Conservation (phyloP, 148 eudicot species). For the Nyssa sinensis region DNA sequence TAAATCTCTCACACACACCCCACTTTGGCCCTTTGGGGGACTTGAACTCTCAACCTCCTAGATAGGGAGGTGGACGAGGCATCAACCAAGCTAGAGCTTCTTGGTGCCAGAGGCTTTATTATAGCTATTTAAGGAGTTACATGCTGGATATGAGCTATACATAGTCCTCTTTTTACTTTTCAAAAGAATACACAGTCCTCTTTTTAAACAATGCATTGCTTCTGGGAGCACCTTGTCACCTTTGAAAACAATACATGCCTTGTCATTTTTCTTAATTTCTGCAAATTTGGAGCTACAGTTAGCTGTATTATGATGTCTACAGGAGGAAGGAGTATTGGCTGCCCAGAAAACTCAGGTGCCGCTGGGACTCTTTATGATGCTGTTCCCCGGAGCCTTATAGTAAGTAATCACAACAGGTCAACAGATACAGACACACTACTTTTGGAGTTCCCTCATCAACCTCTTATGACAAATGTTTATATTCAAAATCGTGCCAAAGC, state of each 20-base stretch:
- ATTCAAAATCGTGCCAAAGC: conserved; percentile 78
- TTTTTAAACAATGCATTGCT: not conserved
- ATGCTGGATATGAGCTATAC: not conserved
- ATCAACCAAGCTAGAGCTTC: too few species aligned
- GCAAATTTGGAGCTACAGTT: conserved; percentile 9
- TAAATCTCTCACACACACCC: too few species aligned
- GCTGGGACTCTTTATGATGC: conserved; percentile 96
- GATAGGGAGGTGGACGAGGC: too few species aligned
- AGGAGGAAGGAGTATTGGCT: conserved; percentile 95
- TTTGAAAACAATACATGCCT: too few species aligned
- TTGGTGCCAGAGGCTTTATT: too few species aligned
- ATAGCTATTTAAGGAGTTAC: not conserved
- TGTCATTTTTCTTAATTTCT: not conserved
- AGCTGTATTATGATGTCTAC: conserved; percentile 38
- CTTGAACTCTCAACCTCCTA: too few species aligned
- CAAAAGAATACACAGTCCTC: too few species aligned
- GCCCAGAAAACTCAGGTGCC: conserved; percentile 84
- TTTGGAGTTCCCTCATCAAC: conserved; percentile 89
- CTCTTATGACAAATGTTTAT: conserved; percentile 89
- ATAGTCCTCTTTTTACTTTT: too few species aligned
- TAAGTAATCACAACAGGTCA: conserved; percentile 75
- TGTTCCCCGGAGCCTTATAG: conserved; percentile 84
- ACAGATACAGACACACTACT: conserved; percentile 82
- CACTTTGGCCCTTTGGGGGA: too few species aligned
- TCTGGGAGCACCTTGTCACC: not conserved